phyloP scores from a whole-genome alignment of 2,329 filamentous ascomycete genomes.

The Neurospora crassa region DNA sequence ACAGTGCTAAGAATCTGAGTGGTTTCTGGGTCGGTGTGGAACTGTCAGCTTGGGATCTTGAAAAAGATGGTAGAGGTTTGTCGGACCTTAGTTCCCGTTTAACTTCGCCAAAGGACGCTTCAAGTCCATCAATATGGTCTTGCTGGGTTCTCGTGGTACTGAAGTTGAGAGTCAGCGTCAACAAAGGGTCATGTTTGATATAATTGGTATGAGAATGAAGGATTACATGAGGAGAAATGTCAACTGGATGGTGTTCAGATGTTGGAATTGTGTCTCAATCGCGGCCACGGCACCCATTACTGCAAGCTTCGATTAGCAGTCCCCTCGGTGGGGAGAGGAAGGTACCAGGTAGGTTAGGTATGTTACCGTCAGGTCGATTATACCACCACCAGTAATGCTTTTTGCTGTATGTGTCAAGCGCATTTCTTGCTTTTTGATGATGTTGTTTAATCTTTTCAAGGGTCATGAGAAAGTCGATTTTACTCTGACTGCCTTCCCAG shows the following conservation, averaged over 20 bases:
- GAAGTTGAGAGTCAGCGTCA: not conserved
- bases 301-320: not conserved
- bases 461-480: not conserved
- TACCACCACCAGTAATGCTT: not conserved
- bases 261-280: not conserved
- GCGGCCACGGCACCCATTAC: not conserved
- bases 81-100: not conserved
- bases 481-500: not conserved
- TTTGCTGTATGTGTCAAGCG: accelerated
- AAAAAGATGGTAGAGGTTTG: not conserved
- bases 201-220: not conserved
- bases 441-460: accelerated
- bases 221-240: not conserved
- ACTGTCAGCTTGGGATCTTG: not conserved
- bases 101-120: not conserved
- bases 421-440: not conserved
- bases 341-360: accelerated
- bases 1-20: not conserved
- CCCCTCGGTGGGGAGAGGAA: not conserved
- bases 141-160: not conserved
- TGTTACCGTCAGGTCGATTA: not conserved
- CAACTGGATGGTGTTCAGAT: not conserved
- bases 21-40: no score
- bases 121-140: not conserved
- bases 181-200: not conserved